Percentiles rank a stretch among this genome's conserved stretches.
Evolutionary conservation across 2,329 filamentous ascomycete species (phyloP).

Genomic region (Epichloe aotearoae): DNA sequence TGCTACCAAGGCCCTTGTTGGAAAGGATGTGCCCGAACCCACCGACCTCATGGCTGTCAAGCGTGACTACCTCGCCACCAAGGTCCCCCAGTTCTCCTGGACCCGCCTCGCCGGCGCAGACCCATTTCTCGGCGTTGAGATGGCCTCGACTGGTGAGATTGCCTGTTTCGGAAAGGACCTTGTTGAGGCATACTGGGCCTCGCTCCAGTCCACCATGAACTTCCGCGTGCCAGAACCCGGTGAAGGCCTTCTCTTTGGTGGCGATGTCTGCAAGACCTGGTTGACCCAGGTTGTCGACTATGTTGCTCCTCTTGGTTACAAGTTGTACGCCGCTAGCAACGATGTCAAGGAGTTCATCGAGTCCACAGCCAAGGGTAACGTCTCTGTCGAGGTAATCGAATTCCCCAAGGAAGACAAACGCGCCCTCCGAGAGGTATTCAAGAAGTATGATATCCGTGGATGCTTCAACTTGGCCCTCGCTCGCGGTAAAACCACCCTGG

Average conservation of each 20-base stretch:
- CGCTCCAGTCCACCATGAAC: constrained; percentile 96
- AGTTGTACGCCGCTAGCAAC: constrained; percentile 74
- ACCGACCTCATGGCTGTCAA: constrained; percentile 79
- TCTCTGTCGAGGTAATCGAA: constrained; percentile 78
- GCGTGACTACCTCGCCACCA: constrained; percentile 88
- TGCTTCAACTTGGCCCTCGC: constrained; percentile 87
- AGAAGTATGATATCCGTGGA: constrained; percentile 92
- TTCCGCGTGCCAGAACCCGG: constrained; percentile 92
- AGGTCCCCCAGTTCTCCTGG: constrained; percentile 99
- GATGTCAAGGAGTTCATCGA: constrained; percentile 78
- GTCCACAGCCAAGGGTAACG: constrained; percentile 49
- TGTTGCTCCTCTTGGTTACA: constrained; percentile 81
- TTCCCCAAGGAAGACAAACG: constrained; percentile 96
- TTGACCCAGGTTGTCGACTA: constrained; percentile 75
- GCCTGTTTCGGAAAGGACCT: constrained; percentile 96
- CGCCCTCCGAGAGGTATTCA: constrained; percentile 83
- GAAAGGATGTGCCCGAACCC: constrained; percentile 70
- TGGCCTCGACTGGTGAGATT: constrained; percentile 95
- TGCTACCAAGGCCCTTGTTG: constrained; percentile 83
- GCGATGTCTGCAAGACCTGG: constrained; percentile 58
- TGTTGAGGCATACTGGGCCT: constrained; percentile 94
- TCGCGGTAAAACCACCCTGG: constrained; percentile 69
- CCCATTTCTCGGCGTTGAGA: constrained; percentile 95
- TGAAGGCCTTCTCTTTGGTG: constrained; percentile 89
- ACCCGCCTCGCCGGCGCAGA: constrained; percentile 94